phyloP scores from a whole-genome alignment of 192 early-diverging fungal species.

The Pilaira anomala region DNA sequence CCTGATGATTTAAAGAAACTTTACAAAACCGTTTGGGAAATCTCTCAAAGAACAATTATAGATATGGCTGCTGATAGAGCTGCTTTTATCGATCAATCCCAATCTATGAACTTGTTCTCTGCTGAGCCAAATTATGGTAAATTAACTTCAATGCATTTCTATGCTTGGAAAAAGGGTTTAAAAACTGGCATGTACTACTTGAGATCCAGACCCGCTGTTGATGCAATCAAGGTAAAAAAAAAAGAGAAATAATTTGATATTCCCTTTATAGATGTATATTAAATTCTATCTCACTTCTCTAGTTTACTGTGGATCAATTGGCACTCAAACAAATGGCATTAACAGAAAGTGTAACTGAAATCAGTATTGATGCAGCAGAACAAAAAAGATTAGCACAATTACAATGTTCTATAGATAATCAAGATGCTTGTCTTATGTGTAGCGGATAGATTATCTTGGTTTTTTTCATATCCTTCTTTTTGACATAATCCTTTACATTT shows the following conservation, averaged over 20 bases:
- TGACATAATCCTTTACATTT: background rate
- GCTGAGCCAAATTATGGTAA: slow-evolving; percentile 87
- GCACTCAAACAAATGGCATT: slow-evolving; percentile 49
- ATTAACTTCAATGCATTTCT: slow-evolving; percentile 97
- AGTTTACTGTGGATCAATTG: slow-evolving; percentile 88
- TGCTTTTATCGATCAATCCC: slow-evolving; percentile 95
- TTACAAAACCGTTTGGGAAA: slow-evolving; percentile 97
- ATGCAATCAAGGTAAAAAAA: slow-evolving; percentile 75
- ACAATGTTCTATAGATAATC: slow-evolving; percentile 68
- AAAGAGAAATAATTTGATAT: background rate
- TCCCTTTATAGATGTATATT: background rate
- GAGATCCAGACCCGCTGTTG: slow-evolving; percentile 86
- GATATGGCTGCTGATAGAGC: slow-evolving; percentile 96
- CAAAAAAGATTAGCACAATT: slow-evolving; percentile 35
- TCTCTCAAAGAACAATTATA: slow-evolving; percentile 83
- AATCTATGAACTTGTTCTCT: slow-evolving; percentile 93
- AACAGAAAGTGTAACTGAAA: background rate
- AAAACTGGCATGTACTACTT: slow-evolving; percentile 99
- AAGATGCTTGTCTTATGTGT: slow-evolving; percentile 91
- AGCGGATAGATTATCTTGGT: slow-evolving; percentile 62
- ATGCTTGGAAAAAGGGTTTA: slow-evolving; percentile 93
- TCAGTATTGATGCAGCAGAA: slow-evolving; percentile 10
- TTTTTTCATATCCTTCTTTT: too few species aligned
- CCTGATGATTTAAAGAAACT: slow-evolving; percentile 78
- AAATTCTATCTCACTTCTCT: background rate